Percentiles rank a stretch among this genome's conserved stretches.
These are phyloP conservation scores for Acanthamoeba lenticulata DNA, from an alignment of 208 protist species.

Conservation along the genomic window DNA sequence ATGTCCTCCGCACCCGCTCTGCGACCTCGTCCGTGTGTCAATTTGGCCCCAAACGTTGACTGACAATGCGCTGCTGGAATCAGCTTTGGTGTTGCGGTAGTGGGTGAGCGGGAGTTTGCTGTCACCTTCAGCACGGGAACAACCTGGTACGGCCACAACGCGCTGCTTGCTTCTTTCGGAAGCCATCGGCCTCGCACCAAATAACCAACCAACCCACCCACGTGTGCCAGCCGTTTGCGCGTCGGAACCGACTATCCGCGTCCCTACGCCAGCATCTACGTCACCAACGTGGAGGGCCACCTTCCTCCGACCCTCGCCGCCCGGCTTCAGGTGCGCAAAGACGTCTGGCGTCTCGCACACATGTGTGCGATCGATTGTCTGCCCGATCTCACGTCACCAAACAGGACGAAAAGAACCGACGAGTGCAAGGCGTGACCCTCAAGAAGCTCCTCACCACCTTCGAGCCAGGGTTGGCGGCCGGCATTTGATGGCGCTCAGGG, in stretches of 20 bases:
- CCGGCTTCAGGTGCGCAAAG: background rate
- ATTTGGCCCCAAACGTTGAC: background rate
- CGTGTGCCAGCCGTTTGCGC: background rate
- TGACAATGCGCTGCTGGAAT: background rate
- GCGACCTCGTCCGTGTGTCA: background rate
- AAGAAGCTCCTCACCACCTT: constrained; percentile 45
- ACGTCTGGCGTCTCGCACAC: too few species aligned
- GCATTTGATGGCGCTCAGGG: background rate
- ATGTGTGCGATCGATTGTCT: background rate
- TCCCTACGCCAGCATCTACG: constrained; percentile 5
- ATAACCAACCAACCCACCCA: background rate
- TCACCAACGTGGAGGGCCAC: constrained; percentile 1
- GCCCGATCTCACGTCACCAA: background rate
- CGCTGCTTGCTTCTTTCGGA: too few species aligned
- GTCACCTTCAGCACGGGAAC: constrained; percentile 25
- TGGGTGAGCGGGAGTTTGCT: background rate
- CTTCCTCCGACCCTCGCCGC: background rate
- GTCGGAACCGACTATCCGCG: background rate
- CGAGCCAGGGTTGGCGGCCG: background rate
- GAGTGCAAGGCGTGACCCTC: background rate
- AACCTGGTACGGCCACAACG: background rate
- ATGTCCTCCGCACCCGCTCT: background rate
- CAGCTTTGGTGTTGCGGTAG: background rate
- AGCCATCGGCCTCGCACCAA: too few species aligned
- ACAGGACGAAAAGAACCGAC: constrained; percentile 38